Evolutionary conservation across 352 stramenopile species (phyloP), one percentile per base, ranked within the genome.

Genomic region (Phytophthora sansomeana): DNA sequence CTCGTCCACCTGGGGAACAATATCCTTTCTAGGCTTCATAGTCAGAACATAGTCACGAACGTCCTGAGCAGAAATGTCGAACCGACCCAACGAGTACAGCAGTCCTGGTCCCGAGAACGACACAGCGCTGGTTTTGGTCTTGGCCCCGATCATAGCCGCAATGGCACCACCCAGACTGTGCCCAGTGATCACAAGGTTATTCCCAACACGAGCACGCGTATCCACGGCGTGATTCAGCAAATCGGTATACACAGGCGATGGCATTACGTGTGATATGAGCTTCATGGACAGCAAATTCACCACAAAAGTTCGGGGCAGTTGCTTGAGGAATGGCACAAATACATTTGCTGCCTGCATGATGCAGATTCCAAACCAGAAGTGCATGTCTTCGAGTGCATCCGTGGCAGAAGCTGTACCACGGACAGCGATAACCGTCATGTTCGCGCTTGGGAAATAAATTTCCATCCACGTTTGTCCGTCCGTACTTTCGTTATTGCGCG

Each of bases 311-410:
- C 62, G 73, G 36, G 86, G 88, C 10, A 94, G 73, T 44, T 96
- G 86, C 54, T 91, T 96, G 24, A 96, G 73, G 67, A 96, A 93
- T 17, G 85, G 87, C 48, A 96, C 72, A 29, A 94, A 93, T 6
- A 89, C 64, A 51, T 94, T 87, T 6, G 86, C 80, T 6, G 80
- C 81, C 58, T 95, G 86, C 86, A 96, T 96, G 63, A 94, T 92
- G 46, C 67, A 88, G 54, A 96, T 92, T 24, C 84, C 88, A 46
- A 96, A 94, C 85, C 86, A 94, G 63, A 83, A 96, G 66, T 96
- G 86, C 59, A 96, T 71, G 55, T 96, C 88, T 49, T 96, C 83
- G 14, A 95, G 78, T 8, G 86, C 86, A 48, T 96, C 88, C 3
- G 84, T 81, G 10, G 80, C 85, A 7, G 85, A 92, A 16, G 85